Conservation (phyloP, 768 basidiomycete genomes). For the Psilocybe sp. region DNA sequence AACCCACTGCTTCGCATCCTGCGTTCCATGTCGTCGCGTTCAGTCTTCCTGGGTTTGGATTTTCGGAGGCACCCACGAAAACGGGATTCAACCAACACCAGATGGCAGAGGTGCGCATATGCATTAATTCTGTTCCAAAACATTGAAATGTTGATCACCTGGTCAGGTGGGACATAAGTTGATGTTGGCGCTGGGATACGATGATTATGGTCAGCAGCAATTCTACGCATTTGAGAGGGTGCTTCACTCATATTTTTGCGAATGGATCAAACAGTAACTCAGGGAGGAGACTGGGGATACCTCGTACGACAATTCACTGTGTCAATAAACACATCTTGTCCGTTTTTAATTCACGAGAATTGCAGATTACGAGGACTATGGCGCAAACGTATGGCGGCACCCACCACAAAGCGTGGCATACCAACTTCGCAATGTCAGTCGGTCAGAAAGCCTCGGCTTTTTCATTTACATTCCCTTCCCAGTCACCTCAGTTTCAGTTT, state of each 20-base stretch:
- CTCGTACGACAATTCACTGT: constrained; percentile 20
- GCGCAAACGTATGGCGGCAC: constrained; percentile 27
- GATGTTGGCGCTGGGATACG: constrained; percentile 46
- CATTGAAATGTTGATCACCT: background rate
- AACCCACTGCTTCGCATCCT: constrained; percentile 40
- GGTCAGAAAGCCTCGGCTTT: background rate
- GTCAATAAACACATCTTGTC: constrained; percentile 4
- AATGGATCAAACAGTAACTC: constrained; percentile 29
- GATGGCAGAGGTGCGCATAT: constrained; percentile 47
- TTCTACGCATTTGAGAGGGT: background rate
- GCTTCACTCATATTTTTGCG: constrained; percentile 20
- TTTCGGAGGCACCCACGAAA: constrained; percentile 52
- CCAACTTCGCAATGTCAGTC: constrained; percentile 41
- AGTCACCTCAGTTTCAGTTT: background rate
- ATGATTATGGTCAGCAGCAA: constrained; percentile 39
- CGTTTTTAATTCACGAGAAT: background rate
- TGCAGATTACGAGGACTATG: constrained; percentile 25
- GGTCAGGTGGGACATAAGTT: constrained; percentile 43
- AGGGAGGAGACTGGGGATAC: constrained; percentile 48
- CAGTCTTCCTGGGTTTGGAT: constrained; percentile 61
- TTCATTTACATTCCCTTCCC: background rate
- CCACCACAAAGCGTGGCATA: constrained; percentile 50
- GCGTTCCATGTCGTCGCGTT: constrained; percentile 62
- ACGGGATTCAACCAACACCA: constrained; percentile 45
- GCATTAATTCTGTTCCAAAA: too few species aligned